Percentiles rank a stretch among this genome's conserved stretches.
Evolutionary conservation across 768 basidiomycete species (phyloP).

Genomic region (Podaxis sp.): DNA sequence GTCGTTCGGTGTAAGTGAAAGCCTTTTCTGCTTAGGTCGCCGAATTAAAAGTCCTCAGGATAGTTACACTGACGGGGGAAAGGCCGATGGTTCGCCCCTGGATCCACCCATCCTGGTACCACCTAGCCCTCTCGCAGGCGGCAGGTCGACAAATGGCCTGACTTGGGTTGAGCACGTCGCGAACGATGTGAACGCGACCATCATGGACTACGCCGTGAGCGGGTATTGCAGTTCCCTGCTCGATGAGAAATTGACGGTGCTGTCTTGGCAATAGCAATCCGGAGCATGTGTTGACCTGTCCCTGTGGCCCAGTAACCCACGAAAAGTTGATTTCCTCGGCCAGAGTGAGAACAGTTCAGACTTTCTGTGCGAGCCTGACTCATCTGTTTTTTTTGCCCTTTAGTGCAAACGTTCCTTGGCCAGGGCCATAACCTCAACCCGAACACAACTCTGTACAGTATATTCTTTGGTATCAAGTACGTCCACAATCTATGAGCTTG

Average conservation of each 20-base stretch:
- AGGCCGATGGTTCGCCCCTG: constrained; percentile 46
- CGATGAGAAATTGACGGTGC: neutral
- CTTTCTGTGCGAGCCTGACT: neutral
- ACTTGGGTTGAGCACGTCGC: constrained; percentile 53
- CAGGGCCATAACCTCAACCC: constrained; percentile 46
- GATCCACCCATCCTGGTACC: constrained; percentile 43
- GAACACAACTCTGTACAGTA: constrained; percentile 45
- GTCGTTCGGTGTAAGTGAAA: constrained; percentile 8
- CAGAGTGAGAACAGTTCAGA: constrained; percentile 34
- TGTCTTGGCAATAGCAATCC: constrained; percentile 29
- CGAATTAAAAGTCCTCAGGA: constrained; percentile 30
- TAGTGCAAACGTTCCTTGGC: constrained; percentile 44
- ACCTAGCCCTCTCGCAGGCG: constrained; percentile 45
- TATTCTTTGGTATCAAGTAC: constrained; percentile 59
- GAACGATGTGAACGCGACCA: constrained; percentile 36
- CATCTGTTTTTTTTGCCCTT: neutral
- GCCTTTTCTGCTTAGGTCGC: too few species aligned
- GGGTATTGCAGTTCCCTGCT: neutral
- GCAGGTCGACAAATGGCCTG: constrained; percentile 50
- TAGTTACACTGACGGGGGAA: constrained; percentile 52
- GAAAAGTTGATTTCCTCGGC: constrained; percentile 46
- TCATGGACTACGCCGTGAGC: constrained; percentile 55
- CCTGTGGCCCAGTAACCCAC: constrained; percentile 52
- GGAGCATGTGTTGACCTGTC: constrained; percentile 47
- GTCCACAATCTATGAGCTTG: constrained; percentile 12